These are phyloP conservation scores for Coemansia sp. DNA, from an alignment of 192 early-diverging fungal species.

Conservation along the genomic window DNA sequence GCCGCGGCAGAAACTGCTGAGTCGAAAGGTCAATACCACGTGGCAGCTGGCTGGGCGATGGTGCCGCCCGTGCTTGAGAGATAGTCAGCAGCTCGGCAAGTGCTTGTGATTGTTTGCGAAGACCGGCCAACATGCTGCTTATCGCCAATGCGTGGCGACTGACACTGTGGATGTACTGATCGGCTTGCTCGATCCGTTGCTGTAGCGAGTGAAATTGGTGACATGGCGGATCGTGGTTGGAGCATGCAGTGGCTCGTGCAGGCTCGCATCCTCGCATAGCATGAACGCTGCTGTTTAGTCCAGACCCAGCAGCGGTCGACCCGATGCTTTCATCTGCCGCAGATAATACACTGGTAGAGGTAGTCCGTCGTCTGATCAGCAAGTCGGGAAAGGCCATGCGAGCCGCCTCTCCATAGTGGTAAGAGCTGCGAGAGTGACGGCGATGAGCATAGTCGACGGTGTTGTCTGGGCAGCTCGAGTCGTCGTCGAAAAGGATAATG, in stretches of 20 bases:
- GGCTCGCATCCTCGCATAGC: not conserved
- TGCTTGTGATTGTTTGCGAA: conserved; percentile 31
- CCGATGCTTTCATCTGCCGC: conserved; percentile 11
- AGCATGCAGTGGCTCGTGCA: not conserved
- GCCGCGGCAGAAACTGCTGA: too few species aligned
- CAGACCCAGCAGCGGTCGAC: conserved; percentile 12
- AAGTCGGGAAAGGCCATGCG: not conserved
- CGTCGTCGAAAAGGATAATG: conserved; percentile 42
- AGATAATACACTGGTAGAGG: conserved; percentile 12
- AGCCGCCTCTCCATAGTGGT: not conserved
- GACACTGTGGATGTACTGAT: conserved; percentile 26
- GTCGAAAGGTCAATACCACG: not conserved
- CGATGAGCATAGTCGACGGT: not conserved
- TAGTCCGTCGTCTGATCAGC: not conserved
- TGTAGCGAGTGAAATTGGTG: conserved; percentile 26
- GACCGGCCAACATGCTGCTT: conserved; percentile 25
- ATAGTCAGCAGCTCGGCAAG: conserved; percentile 23
- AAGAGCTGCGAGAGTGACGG: not conserved
- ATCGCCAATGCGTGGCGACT: conserved; percentile 27
- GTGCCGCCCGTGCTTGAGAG: conserved; percentile 32
- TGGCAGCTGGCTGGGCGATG: not conserved
- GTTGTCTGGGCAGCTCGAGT: conserved; percentile 46
- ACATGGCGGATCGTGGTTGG: conserved; percentile 10
- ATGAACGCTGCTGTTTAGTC: not conserved
- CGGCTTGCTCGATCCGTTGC: conserved; percentile 39